Evolutionary conservation across 179 eudicot species (phyloP).

Genomic region (Pouteria campechiana): DNA sequence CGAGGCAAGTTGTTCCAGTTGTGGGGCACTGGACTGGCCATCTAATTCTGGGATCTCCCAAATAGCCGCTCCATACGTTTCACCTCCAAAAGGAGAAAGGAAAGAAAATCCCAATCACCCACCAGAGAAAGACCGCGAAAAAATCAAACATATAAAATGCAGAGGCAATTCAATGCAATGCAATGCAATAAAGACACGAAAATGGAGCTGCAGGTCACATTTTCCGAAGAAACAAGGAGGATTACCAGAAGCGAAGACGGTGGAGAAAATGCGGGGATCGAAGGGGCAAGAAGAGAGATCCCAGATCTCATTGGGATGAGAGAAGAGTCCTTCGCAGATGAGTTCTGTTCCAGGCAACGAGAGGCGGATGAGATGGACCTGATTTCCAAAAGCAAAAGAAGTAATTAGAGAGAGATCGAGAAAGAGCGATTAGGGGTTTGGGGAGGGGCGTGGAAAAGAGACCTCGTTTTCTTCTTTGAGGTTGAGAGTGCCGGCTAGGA

Average conservation of each 20-base stretch:
- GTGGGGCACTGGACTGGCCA: conserved; percentile 91
- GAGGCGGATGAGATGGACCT: conserved; percentile 93
- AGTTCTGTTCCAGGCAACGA: conserved; percentile 77
- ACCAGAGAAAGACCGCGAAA: background rate
- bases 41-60: conserved; percentile 98
- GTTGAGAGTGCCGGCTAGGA: conserved; percentile 89
- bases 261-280: conserved; percentile 91
- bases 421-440: background rate
- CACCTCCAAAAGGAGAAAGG: conserved; percentile 39
- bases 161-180: background rate
- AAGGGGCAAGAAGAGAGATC: conserved; percentile 93
- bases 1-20: conserved; percentile 70
- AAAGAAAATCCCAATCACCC: background rate
- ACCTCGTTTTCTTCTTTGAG: conserved; percentile 99
- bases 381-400: background rate
- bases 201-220: too few relatives aligned
- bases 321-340: conserved; percentile 90
- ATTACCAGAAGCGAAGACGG: conserved; percentile 73
- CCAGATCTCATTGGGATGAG: conserved; percentile 96
- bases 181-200: too few relatives aligned
- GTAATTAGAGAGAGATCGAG: background rate
- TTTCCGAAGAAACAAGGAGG: background rate
- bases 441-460: background rate
- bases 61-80: conserved; percentile 86
- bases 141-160: background rate